Evolutionary conservation across 805 yeast genomes (phyloP).

Genomic region (Suhomyces vadensis): DNA sequence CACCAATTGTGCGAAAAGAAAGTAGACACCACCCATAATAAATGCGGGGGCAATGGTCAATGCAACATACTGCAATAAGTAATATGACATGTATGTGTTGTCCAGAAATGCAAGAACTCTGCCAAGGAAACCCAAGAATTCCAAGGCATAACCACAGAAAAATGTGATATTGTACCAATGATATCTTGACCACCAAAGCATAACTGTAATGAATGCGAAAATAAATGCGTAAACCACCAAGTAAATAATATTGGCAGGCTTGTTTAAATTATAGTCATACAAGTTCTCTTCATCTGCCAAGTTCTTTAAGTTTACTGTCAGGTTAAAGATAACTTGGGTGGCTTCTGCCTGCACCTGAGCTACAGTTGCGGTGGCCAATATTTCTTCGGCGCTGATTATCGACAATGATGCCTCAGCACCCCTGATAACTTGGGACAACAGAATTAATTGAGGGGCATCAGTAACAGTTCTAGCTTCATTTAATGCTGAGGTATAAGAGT

Average conservation of each 20-base stretch:
- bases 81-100: conserved; percentile 20
- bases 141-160: conserved; percentile 36
- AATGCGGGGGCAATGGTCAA: conserved; percentile 45
- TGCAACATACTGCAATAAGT: conserved; percentile 33
- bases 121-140: conserved; percentile 41
- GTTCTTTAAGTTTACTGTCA: conserved; percentile 32
- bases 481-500: conserved; percentile 19
- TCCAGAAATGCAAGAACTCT: conserved; percentile 33
- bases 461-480: conserved; percentile 23
- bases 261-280: conserved; percentile 25
- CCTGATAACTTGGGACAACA: conserved; percentile 26
- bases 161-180: conserved; percentile 43
- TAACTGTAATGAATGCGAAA: conserved; percentile 24
- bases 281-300: conserved; percentile 31
- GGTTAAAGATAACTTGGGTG: conserved; percentile 33
- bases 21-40: conserved; percentile 45
- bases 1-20: conserved; percentile 41
- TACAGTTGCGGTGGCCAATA: conserved; percentile 42
- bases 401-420: conserved; percentile 41
- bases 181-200: conserved; percentile 35
- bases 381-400: conserved; percentile 35
- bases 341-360: conserved; percentile 26
- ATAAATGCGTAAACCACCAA: conserved; percentile 27
- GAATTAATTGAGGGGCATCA: conserved; percentile 15
- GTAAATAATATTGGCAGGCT: conserved; percentile 35